Base-by-base conservation (phyloP, 1,139 yeast genomes). In the Blastobotrys apis region DNA sequence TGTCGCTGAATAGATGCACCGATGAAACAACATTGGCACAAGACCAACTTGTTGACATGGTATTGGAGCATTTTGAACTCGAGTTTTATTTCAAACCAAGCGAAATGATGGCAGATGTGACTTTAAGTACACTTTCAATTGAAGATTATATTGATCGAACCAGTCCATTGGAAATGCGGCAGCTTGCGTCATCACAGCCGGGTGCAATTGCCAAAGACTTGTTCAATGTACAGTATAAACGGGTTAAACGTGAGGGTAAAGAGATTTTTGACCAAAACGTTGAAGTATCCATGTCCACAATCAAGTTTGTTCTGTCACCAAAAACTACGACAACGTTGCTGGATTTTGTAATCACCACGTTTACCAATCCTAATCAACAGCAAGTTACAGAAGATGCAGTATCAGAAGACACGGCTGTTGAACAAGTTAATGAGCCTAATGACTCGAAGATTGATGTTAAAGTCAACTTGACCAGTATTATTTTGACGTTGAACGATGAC, bases 291-390 rank as follows among this genome's bases (percentile, higher is more conserved):
- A 73, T 94, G 62, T 90, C 96, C 0, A 87, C 95, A 8, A 75
- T 94, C 47, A 80, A 81, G 52, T 74, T 86, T 41, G 83, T 85
- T 2, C 67, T 90, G 9, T 79, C 94, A 0, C 79, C 97, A 41
- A 83, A 79, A 56, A 84, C 95, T 1, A 67, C 85, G 21, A 71
- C 92, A 53, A 83, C 95, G 3, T 67, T 92, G 13, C 67, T 92
- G 52, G 94, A 88, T 62, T 94, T 83, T 60, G 71, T 84, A 2
- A 71, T 90, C 58, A 85, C 90, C 39, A 92, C 97, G 0, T 92
- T 92, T 60, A 84, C 96, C 1, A 72, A 78, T 51, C 86, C 90
- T 67, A 42, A 37, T 25, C 39, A 22, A 32, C 32, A 22, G 15
- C 27, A 39, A 12, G 37, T 23, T 23, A 42, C 34, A 16, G 44